Evolutionary conservation across 116 monocot genomes (phyloP).

Genomic region (Phalaenopsis hybrid): DNA sequence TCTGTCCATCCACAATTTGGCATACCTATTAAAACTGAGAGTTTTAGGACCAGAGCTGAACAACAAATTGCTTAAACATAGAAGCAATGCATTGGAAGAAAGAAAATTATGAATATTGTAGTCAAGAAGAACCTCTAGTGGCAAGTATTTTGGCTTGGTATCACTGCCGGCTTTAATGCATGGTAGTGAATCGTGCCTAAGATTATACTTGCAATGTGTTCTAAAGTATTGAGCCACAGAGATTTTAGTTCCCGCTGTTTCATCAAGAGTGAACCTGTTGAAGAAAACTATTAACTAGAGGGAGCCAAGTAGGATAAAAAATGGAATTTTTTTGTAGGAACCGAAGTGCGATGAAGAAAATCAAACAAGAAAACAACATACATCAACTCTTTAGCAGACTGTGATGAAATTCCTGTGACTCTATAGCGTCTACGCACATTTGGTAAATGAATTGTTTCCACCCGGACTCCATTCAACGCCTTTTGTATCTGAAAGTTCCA

Average conservation of each 20-base stretch:
- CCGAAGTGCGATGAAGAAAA: too few species aligned
- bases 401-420: slow-evolving; percentile 40
- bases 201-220: too few species aligned
- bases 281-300: too few species aligned
- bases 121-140: slow-evolving; percentile 56
- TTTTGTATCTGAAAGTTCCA: slow-evolving; percentile 39
- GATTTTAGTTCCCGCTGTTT: too few species aligned
- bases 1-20: slow-evolving; percentile 14
- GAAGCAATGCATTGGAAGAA: too few species aligned
- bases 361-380: slow-evolving; percentile 12
- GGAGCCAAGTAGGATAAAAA: background rate
- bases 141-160: slow-evolving; percentile 49
- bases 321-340: background rate
- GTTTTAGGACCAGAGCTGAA: too few species aligned
- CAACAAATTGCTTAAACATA: too few species aligned
- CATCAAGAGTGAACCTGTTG: slow-evolving; percentile 5
- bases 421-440: slow-evolving; percentile 28
- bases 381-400: slow-evolving; percentile 34
- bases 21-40: too few species aligned
- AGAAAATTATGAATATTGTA: background rate
- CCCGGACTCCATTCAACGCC: slow-evolving; percentile 45
- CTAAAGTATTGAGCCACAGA: too few species aligned
- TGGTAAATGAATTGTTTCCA: slow-evolving; percentile 31
- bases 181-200: slow-evolving; percentile 25
- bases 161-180: slow-evolving; percentile 61